A percentile compares a stretch with the other conserved stretches of the same genome.
Evolutionary conservation across 1,284 basidiomycete species (phyloP).

Genomic region (Sanghuangporus weigelae): DNA sequence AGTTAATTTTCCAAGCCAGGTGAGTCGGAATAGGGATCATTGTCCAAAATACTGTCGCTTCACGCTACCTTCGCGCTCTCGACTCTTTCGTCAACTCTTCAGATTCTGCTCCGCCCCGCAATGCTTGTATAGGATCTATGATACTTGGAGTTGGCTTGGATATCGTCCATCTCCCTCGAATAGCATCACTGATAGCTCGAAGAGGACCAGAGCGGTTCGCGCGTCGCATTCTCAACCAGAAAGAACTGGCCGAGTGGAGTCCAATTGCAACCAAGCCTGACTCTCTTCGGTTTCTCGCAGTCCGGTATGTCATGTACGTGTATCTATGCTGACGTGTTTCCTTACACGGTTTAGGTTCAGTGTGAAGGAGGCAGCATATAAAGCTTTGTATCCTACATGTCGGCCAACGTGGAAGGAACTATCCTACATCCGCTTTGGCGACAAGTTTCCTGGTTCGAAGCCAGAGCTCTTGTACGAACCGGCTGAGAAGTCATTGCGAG

Average conservation of each 20-base stretch:
- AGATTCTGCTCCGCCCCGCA: neutral
- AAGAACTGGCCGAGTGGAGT: slow-evolving; percentile 45
- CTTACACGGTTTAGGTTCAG: slow-evolving; percentile 2
- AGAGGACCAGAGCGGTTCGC: slow-evolving; percentile 47
- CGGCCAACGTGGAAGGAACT: slow-evolving; percentile 78
- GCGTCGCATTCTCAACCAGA: slow-evolving; percentile 56
- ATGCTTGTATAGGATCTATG: neutral
- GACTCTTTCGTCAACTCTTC: neutral
- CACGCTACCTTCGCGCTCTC: neutral
- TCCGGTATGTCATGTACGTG: slow-evolving; percentile 43
- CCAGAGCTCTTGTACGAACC: slow-evolving; percentile 47
- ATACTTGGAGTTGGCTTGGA: slow-evolving; percentile 80
- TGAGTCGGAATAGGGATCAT: neutral
- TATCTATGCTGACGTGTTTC: neutral
- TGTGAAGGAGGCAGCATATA: slow-evolving; percentile 88
- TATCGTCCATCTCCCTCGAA: slow-evolving; percentile 64
- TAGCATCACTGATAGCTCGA: slow-evolving; percentile 50
- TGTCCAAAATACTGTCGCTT: neutral
- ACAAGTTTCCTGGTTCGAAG: slow-evolving; percentile 33
- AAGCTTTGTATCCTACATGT: slow-evolving; percentile 67
- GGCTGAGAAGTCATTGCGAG: neutral
- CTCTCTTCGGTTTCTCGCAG: slow-evolving; percentile 48
- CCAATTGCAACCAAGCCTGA: slow-evolving; percentile 25
- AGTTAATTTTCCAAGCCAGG: neutral
- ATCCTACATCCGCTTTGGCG: slow-evolving; percentile 40